Base-by-base conservation (phyloP, 805 yeast genomes). In the Wickerhamiella galacta region DNA sequence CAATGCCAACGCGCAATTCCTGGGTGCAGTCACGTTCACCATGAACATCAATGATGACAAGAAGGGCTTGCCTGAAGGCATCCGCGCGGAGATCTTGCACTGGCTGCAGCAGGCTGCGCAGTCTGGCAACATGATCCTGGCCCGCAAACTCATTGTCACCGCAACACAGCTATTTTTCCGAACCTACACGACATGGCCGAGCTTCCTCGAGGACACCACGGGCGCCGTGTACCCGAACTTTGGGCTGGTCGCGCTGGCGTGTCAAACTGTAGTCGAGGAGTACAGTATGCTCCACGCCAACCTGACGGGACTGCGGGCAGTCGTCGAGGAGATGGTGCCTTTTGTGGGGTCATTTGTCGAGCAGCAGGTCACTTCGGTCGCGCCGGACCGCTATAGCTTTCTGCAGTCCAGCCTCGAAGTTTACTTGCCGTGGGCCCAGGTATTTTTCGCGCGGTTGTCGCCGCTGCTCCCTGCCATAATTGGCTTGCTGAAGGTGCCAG, bases 11-110 rank as follows among this genome's bases (percentile, higher is more conserved):
- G 49, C 53, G 23, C 70, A 72, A 46, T 81, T 75, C 49, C 75
- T 81, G 46, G 94, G 93, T 0, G 93, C 92, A 0, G 61, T 78
- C 36, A 81, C 93, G 0, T 72, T 70, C 37, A 66, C 81, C 0
- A 90, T 81, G 14, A 36, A 43, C 20, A 32, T 45, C 10, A 39
- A 42, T 30, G 37, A 36, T 8, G 36, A 39, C 15, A 23, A 19
- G 4, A 14, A 24, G 25, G 38, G 6, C 37, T 39, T 19, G 9
- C 37, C 22, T 6, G 28, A 8, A 0, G 23, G 27, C 3, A 25
- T 36, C 11, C 25, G 34, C 20, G 12, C 23, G 12, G 45, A 39
- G 16, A 35, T 53, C 17, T 32, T 52, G 10, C 25, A 16, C 14
- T 45, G 47, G 39, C 39, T 47, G 19, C 32, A 38, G 9, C 16